Evolutionary conservation across 768 basidiomycete species (phyloP).

Genomic region (Phanerochaete carnosa): DNA sequence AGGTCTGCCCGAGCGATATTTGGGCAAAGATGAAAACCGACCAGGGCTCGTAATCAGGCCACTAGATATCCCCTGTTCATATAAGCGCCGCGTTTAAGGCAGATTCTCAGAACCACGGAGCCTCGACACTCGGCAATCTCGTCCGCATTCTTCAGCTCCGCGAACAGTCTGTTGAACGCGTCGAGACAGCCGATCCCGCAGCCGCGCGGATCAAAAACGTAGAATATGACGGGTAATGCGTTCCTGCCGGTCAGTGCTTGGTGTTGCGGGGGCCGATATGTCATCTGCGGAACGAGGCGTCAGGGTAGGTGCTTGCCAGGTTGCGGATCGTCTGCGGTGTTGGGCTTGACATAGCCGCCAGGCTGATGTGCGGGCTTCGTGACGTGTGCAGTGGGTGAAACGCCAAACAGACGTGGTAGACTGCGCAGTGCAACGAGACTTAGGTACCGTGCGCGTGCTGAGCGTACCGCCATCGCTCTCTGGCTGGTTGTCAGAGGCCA

Average conservation of each 20-base stretch:
- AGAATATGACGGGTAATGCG: background rate
- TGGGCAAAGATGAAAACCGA: no score
- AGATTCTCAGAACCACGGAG: background rate
- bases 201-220: background rate
- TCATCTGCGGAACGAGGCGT: background rate
- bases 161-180: background rate
- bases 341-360: no score
- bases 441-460: no score
- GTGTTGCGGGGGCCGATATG: background rate
- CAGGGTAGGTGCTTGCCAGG: background rate
- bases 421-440: no score
- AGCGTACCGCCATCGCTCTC: no score
- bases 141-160: background rate
- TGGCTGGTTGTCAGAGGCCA: no score
- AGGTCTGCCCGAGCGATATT: no score
- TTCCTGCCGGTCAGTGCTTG: background rate
- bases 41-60: background rate
- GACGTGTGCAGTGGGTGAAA: no score
- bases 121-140: background rate
- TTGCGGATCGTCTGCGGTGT: background rate
- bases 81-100: background rate
- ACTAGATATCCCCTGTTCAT: background rate
- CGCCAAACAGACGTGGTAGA: no score
- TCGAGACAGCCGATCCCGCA: background rate
- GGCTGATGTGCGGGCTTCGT: no score